Conservation (phyloP, 495 filamentous ascomycete genomes). For the Astrothelium macrocarpum region DNA sequence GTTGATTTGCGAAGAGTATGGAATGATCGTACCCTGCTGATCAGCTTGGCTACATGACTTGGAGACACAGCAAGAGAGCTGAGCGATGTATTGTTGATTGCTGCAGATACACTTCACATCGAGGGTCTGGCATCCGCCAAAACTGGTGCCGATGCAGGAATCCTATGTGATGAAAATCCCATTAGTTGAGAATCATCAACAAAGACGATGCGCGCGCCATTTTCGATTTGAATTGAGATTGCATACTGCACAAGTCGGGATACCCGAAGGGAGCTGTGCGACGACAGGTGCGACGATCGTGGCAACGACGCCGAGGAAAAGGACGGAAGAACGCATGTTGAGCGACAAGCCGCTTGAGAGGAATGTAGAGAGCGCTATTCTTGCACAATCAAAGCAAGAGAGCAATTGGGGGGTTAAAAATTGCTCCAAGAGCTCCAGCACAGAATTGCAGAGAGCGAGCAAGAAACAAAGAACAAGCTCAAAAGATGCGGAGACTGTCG, state of each 20-base stretch:
- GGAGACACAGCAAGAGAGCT: constrained; percentile 59
- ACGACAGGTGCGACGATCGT: background rate
- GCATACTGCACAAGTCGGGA: background rate
- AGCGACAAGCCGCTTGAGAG: background rate
- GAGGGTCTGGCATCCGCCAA: constrained; percentile 44
- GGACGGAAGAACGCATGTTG: background rate
- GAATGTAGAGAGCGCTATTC: background rate
- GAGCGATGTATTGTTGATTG: constrained; percentile 45
- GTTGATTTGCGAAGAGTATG: background rate
- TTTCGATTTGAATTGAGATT: too few relatives aligned
- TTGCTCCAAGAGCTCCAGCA: background rate
- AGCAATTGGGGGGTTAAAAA: background rate
- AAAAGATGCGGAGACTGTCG: background rate
- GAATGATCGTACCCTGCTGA: constrained; percentile 43
- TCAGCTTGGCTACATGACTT: constrained; percentile 44
- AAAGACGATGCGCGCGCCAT: too few relatives aligned
- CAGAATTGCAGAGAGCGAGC: background rate
- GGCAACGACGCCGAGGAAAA: background rate
- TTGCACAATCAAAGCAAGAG: background rate
- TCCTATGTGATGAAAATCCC: too few relatives aligned
- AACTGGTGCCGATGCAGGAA: constrained; percentile 14
- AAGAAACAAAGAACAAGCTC: background rate
- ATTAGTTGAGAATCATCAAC: too few relatives aligned
- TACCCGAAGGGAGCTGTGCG: background rate
- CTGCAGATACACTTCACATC: constrained; percentile 63